Base-by-base conservation (phyloP, 768 basidiomycete genomes). In the Tricholoma furcatifolium region DNA sequence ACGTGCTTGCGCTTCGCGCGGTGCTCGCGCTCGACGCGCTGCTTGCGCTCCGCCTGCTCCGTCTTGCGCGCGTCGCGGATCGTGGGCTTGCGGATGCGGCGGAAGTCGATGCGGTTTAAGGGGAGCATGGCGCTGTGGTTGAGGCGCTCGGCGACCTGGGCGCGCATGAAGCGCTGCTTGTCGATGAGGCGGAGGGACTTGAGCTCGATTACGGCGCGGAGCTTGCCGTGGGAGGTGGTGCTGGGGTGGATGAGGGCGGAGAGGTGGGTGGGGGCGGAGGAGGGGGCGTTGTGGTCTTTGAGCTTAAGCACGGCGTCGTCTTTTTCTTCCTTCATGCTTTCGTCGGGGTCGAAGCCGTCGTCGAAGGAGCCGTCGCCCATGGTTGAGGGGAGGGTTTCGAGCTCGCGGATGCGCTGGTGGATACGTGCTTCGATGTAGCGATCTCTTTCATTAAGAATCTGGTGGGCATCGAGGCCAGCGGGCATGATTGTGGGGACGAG, bases 1-100 rank as follows among this genome's bases (percentile, higher is more conserved):
- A 96, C 82, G 64, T 99, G 97, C 66, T 96, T 94, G 74, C 92
- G 88, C 69, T 98, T 98, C 39, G 94, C 94, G 32, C 93, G 85
- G 20, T 87, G 85, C 70, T 98, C 96, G 18, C 97, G 86, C 54
- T 98, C 96, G 11, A 81, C 77, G 24, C 95, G 87, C 66, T 98
- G 97, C 66, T 89, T 87, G 53, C 93, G 82, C 71, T 99, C 97
- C 6, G 88, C 80, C 54, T 85, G 82, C 69, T 98, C 96, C 1
- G 92, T 95, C 69, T 80, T 80, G 41, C 92, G 87, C 23, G 93
- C 92, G 64, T 98, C 95, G 17, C 93, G 85, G 47, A 96, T 76
- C 5, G 85, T 86, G 3, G 88, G 90, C 64, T 94, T 96, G 57
- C 93, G 84, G 41, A 81, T 79, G 23, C 91, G 83, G 21, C 93